These are phyloP conservation scores for Fusarium chaquense DNA, from an alignment of 2,329 filamentous ascomycete genomes.

Conservation along the genomic window DNA sequence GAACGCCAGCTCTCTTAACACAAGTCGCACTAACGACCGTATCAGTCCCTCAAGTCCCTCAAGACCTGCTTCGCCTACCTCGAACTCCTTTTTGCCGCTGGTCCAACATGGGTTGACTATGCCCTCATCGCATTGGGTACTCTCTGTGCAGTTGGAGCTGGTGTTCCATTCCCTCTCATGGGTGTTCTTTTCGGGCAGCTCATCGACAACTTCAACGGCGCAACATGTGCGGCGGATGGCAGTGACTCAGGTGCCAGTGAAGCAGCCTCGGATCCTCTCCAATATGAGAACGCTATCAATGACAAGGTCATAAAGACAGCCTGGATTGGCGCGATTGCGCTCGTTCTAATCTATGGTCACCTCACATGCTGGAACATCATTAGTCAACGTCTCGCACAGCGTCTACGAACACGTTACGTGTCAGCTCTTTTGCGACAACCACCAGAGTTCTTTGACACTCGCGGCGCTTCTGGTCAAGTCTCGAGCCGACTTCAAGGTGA, in stretches of 20 bases:
- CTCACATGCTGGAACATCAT: conserved; percentile 73
- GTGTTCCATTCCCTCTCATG: conserved; percentile 72
- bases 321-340: conserved; percentile 70
- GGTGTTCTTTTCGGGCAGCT: conserved; percentile 73
- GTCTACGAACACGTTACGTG: conserved; percentile 71
- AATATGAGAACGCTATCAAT: conserved; percentile 60
- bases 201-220: conserved; percentile 69
- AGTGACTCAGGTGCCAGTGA: conserved; percentile 26
- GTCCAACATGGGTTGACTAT: conserved; percentile 57
- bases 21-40: not conserved
- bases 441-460: conserved; percentile 71
- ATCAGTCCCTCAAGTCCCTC: conserved; percentile 5
- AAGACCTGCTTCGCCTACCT: conserved; percentile 52
- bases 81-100: conserved; percentile 53
- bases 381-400: conserved; percentile 71
- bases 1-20: not conserved
- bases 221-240: conserved; percentile 59
- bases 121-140: conserved; percentile 56
- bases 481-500: conserved; percentile 74
- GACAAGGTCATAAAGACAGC: conserved; percentile 70
- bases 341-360: conserved; percentile 73
- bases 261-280: conserved; percentile 36
- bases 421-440: conserved; percentile 69
- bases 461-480: conserved; percentile 69
- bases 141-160: conserved; percentile 65